Percentiles rank a stretch among this genome's conserved stretches.
phyloP scores from a whole-genome alignment of 192 early-diverging fungal species.

The Coemansia erecta region DNA sequence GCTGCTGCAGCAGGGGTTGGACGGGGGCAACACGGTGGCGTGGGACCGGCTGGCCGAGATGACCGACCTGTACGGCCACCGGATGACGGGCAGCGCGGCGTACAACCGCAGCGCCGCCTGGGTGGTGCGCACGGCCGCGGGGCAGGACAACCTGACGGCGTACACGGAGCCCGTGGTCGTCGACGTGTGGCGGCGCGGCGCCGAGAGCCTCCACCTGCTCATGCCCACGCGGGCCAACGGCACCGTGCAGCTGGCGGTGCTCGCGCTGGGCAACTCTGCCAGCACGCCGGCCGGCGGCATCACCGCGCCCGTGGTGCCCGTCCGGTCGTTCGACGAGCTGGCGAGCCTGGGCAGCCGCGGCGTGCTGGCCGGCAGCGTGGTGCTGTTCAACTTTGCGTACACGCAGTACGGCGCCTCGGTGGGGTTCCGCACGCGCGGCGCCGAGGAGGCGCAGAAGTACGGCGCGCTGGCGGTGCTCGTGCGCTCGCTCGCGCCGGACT shows the following conservation, averaged over 20 bases:
- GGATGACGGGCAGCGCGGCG: slow-evolving; percentile 54
- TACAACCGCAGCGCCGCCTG: slow-evolving; percentile 57
- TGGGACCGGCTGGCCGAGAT: slow-evolving; percentile 65
- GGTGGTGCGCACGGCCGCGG: slow-evolving; percentile 52
- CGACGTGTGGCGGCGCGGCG: slow-evolving; percentile 54
- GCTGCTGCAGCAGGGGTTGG: slow-evolving; percentile 28
- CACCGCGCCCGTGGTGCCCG: slow-evolving; percentile 56
- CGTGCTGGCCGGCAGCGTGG: slow-evolving; percentile 50
- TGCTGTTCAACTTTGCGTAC: slow-evolving; percentile 55
- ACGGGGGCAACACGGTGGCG: slow-evolving; percentile 45
- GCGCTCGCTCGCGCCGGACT: slow-evolving; percentile 51
- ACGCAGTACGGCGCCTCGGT: slow-evolving; percentile 19
- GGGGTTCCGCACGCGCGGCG: slow-evolving; percentile 32
- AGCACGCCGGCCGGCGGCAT: slow-evolving; percentile 45
- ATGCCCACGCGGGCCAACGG: slow-evolving; percentile 48
- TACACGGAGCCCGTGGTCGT: slow-evolving; percentile 58
- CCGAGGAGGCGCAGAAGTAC: slow-evolving; percentile 37
- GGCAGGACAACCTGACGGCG: slow-evolving; percentile 44
- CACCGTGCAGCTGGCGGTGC: slow-evolving; percentile 45
- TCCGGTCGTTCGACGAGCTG: slow-evolving; percentile 54
- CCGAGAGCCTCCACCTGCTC: slow-evolving; percentile 57
- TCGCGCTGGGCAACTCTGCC: slow-evolving; percentile 57
- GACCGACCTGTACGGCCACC: slow-evolving; percentile 61
- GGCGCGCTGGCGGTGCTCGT: slow-evolving; percentile 58
- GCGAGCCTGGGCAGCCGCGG: slow-evolving; percentile 36